Conservation (phyloP, 768 basidiomycete genomes). For the Lentinus tigrinus region DNA sequence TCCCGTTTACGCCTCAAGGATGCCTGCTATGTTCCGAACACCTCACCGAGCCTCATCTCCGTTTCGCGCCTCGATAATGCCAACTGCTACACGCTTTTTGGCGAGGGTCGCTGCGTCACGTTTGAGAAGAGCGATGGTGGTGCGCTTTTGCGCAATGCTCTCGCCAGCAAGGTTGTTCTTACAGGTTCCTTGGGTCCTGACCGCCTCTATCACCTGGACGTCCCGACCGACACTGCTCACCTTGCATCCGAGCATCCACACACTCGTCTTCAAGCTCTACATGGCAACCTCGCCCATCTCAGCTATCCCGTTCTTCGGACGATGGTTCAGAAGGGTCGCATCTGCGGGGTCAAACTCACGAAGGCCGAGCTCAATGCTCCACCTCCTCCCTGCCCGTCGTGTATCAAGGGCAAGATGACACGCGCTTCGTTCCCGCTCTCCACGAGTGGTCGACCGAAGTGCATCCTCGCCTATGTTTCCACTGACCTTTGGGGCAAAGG, state of each 20-base stretch:
- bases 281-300: slow-evolving; percentile 2
- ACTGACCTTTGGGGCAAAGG: slow-evolving; percentile 24
- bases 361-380: neutral
- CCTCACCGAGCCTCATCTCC: slow-evolving; percentile 7
- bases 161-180: neutral
- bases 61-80: slow-evolving; percentile 3
- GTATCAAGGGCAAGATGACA: slow-evolving; percentile 7
- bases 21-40: slow-evolving; percentile 2
- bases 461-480: slow-evolving; percentile 7
- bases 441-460: neutral
- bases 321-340: neutral
- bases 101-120: slow-evolving; percentile 1
- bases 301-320: neutral
- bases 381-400: neutral
- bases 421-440: slow-evolving; percentile 1
- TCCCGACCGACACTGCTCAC: neutral
- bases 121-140: neutral
- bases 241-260: neutral
- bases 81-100: slow-evolving; percentile 9
- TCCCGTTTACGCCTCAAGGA: neutral
- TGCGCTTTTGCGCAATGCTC: neutral
- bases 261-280: neutral
- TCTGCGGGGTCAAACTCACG: neutral
- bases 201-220: slow-evolving; percentile 4
- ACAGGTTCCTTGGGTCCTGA: neutral